Evolutionary conservation across 164 flowering plant species (phyloP).

Genomic region (Nymphaea colorata): DNA sequence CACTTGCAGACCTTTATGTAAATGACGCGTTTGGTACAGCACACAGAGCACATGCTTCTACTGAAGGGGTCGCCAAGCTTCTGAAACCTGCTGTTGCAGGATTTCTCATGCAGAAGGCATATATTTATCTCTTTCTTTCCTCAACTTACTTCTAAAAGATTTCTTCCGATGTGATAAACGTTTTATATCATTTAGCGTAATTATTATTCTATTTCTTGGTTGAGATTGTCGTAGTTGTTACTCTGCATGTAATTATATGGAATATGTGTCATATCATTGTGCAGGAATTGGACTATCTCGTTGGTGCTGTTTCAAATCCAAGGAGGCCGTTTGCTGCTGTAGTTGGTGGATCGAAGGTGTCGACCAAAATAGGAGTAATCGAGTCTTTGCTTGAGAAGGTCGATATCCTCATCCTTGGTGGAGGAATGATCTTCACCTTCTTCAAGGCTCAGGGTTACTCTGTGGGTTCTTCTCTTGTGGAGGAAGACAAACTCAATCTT

Average conservation of each 20-base stretch:
- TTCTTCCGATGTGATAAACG: too few relatives aligned
- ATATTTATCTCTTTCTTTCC: neutral
- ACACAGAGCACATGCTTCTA: conserved; percentile 87
- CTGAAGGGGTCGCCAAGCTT: conserved; percentile 76
- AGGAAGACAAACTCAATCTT: conserved; percentile 67
- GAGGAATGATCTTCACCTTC: conserved; percentile 82
- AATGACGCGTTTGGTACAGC: conserved; percentile 92
- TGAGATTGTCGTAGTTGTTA: too few relatives aligned
- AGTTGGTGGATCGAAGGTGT: conserved; percentile 81
- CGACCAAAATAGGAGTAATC: conserved; percentile 75
- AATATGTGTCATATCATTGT: too few relatives aligned
- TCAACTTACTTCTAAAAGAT: too few relatives aligned
- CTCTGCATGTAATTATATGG: too few relatives aligned
- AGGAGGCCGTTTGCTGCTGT: conserved; percentile 81
- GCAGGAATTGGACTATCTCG: conserved; percentile 75
- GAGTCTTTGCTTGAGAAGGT: conserved; percentile 65
- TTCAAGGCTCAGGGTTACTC: conserved; percentile 76
- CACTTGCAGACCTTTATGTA: conserved; percentile 72
- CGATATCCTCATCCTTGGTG: conserved; percentile 65
- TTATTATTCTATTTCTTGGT: too few relatives aligned
- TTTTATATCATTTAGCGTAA: too few relatives aligned
- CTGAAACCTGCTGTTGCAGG: conserved; percentile 89
- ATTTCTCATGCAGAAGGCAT: conserved; percentile 72
- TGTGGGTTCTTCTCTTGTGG: conserved; percentile 70
- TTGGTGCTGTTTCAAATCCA: conserved; percentile 66